A percentile compares a stretch with the other conserved stretches of the same genome.
phyloP scores from a whole-genome alignment of 257 asterid species.

The Solanum commersonii region DNA sequence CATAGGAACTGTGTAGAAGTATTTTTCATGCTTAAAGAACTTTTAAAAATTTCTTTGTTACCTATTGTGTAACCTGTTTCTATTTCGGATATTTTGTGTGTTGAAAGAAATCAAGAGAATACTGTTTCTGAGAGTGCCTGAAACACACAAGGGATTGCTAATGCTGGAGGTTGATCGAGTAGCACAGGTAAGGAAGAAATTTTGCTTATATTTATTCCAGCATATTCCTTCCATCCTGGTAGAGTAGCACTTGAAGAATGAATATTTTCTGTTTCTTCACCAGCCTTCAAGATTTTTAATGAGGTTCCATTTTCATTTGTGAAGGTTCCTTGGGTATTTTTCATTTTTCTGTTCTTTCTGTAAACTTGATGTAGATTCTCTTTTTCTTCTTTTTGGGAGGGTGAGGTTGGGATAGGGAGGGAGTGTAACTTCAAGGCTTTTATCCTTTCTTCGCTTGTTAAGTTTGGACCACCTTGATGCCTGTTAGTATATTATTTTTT shows the following conservation, averaged over 20 bases:
- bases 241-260: not conserved
- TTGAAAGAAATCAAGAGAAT: conserved; percentile 69
- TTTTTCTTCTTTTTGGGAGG: not conserved
- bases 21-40: not conserved
- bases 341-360: not conserved
- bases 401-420: not conserved
- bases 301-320: not conserved
- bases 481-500: not conserved
- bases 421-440: not conserved
- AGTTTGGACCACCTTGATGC: not conserved
- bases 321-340: not conserved
- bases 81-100: not conserved
- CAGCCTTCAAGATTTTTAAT: not conserved
- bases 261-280: not conserved
- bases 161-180: conserved; percentile 84
- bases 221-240: not conserved
- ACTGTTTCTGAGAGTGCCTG: conserved; percentile 84
- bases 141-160: conserved; percentile 67
- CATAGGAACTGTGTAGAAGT: not conserved
- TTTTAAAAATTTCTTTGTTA: not conserved
- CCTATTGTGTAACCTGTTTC: not conserved
- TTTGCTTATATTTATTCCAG: not conserved
- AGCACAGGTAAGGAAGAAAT: conserved; percentile 39
- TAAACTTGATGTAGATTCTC: not conserved
- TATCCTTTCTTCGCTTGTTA: not conserved